These are phyloP conservation scores for Fusarium metavorans DNA, from an alignment of 2,329 filamentous ascomycete species.

Conservation along the genomic window DNA sequence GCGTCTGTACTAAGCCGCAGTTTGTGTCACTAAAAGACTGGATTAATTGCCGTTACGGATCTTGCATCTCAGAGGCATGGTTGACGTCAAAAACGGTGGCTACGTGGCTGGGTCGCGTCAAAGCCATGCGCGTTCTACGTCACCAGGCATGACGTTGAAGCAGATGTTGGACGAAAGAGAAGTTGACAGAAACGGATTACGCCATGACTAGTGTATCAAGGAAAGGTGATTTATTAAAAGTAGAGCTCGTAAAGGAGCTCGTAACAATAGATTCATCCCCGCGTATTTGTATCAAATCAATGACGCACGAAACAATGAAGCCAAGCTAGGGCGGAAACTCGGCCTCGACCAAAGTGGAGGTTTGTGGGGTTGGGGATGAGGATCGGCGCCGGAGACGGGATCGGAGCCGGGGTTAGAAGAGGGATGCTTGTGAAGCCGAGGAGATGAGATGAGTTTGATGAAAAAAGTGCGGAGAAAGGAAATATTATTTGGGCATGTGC, in stretches of 20 bases:
- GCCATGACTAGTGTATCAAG: background rate
- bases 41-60: slow-evolving; percentile 3
- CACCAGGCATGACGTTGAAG: slow-evolving; percentile 18
- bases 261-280: background rate
- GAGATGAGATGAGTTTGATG: background rate
- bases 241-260: background rate
- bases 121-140: slow-evolving; percentile 29
- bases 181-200: background rate
- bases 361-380: slow-evolving; percentile 30
- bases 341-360: slow-evolving; percentile 18
- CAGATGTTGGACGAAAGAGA: background rate
- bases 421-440: slow-evolving; percentile 7
- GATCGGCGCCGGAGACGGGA: slow-evolving; percentile 33
- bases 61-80: slow-evolving; percentile 4
- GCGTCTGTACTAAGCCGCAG: slow-evolving; percentile 16
- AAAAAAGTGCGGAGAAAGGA: background rate
- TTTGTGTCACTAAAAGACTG: slow-evolving; percentile 4
- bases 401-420: slow-evolving; percentile 22
- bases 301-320: slow-evolving; percentile 31
- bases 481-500: slow-evolving; percentile 4
- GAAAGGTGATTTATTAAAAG: background rate
- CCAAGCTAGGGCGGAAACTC: slow-evolving; percentile 1
- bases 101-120: slow-evolving; percentile 32
- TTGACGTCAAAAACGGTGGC: slow-evolving; percentile 21
- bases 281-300: background rate